These are phyloP conservation scores for Amorphotheca resinae DNA, from an alignment of 495 filamentous ascomycete genomes.

Conservation along the genomic window DNA sequence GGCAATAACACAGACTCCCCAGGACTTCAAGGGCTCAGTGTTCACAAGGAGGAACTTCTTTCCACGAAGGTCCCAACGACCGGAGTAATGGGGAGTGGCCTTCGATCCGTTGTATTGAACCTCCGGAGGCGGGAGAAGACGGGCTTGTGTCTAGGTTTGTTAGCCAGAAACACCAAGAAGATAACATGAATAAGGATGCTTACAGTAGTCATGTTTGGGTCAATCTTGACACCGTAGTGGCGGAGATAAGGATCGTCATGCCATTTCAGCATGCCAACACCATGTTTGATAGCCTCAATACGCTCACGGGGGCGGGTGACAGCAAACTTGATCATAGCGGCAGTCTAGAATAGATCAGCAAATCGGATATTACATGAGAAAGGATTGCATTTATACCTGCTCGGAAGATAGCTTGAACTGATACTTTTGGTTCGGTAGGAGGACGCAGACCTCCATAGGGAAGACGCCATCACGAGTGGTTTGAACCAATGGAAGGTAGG, in stretches of 20 bases:
- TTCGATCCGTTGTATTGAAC: conserved; percentile 47
- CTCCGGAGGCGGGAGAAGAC: conserved; percentile 57
- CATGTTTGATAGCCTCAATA: conserved; percentile 45
- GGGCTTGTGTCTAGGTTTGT: conserved; percentile 41
- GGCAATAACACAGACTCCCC: conserved; percentile 44
- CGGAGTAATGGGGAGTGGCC: conserved; percentile 41
- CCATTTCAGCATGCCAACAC: conserved; percentile 57
- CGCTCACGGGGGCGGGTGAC: conserved; percentile 51
- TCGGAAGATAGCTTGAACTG: conserved; percentile 59
- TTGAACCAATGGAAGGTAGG: conserved; percentile 51
- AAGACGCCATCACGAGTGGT: conserved; percentile 54
- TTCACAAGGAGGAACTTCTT: conserved; percentile 61
- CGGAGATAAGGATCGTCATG: conserved; percentile 50
- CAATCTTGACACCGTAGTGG: conserved; percentile 57
- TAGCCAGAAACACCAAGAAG: background rate
- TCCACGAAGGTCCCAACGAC: conserved; percentile 77
- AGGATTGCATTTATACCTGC: conserved; percentile 22
- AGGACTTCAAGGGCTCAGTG: conserved; percentile 43
- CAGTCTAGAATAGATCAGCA: conserved; percentile 33
- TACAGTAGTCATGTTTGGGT: conserved; percentile 41
- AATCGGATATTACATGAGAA: background rate
- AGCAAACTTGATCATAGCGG: conserved; percentile 81
- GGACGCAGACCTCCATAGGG: conserved; percentile 61
- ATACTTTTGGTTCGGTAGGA: conserved; percentile 56
- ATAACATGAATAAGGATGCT: background rate